These are phyloP conservation scores for Acanthamoeba castellanii DNA, from an alignment of 208 protist genomes.

Conservation along the genomic window DNA sequence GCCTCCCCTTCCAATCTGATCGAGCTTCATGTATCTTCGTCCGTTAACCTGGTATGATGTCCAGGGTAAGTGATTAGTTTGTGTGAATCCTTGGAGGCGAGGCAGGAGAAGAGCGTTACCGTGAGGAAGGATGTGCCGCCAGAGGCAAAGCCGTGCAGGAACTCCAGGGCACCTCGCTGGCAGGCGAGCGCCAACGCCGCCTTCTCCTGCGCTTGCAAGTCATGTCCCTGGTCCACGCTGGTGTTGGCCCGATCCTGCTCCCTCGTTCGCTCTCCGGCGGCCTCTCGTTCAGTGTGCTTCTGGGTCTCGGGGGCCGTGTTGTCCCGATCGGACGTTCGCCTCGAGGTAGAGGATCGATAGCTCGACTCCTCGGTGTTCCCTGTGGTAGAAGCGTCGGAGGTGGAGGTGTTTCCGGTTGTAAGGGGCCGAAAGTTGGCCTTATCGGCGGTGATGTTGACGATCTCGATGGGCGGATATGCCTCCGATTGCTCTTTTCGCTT, in stretches of 20 bases:
- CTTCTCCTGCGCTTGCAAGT: neutral
- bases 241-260: constrained; percentile 24
- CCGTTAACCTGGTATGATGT: constrained; percentile 81
- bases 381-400: neutral
- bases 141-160: neutral
- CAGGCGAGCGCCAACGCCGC: neutral
- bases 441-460: constrained; percentile 45
- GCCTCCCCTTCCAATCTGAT: constrained; percentile 88
- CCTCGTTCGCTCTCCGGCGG: constrained; percentile 9
- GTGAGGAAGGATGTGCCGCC: constrained; percentile 19
- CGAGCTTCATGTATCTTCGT: constrained; percentile 82
- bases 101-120: neutral
- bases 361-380: neutral
- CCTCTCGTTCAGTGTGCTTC: neutral
- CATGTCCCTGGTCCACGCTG: neutral
- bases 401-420: neutral
- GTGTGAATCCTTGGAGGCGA: neutral
- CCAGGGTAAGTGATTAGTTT: neutral
- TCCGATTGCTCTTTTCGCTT: neutral
- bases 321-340: neutral
- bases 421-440: neutral
- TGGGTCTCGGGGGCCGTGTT: neutral
- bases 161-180: constrained; percentile 31
- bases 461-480: neutral
- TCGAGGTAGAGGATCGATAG: neutral